phyloP scores from a whole-genome alignment of 225 moss, liverwort and hornwort genomes.

The Pseudoscleropodium purum region DNA sequence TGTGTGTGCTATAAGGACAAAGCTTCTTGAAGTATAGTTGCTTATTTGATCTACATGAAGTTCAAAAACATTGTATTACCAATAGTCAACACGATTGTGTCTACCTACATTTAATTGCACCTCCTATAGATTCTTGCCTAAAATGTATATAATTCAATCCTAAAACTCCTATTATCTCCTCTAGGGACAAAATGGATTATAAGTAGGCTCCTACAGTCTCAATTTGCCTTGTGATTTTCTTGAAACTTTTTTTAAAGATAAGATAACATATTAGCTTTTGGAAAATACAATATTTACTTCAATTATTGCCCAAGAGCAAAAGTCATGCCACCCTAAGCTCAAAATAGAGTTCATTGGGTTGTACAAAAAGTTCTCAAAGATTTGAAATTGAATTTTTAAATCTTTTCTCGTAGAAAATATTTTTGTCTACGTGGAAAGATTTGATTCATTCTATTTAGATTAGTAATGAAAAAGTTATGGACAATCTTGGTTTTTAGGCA shows the following conservation, averaged over 20 bases:
- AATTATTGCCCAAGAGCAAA: not conserved
- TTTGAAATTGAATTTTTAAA: too few species aligned
- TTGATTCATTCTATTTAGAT: not conserved
- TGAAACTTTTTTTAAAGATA: too few species aligned
- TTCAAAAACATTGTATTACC: not conserved
- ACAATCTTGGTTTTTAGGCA: not conserved
- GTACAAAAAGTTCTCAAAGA: too few species aligned
- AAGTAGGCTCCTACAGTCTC: rapidly evolving
- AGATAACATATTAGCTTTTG: too few species aligned
- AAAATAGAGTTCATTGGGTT: not conserved
- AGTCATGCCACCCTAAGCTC: not conserved
- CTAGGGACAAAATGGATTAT: too few species aligned
- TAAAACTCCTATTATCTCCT: too few species aligned
- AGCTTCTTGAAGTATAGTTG: not conserved
- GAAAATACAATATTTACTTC: too few species aligned
- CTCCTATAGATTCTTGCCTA: not conserved
- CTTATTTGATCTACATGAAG: not conserved
- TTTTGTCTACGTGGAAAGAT: too few species aligned
- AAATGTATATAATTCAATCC: not conserved
- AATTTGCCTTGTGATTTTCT: too few species aligned
- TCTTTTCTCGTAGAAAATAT: too few species aligned
- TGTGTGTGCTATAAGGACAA: not conserved
- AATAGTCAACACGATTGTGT: not conserved
- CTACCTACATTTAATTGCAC: not conserved
- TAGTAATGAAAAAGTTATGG: not conserved